Evolutionary conservation across 345 rosid species (phyloP), one percentile per base, ranked within the genome.

Genomic region (Heritiera fomes): DNA sequence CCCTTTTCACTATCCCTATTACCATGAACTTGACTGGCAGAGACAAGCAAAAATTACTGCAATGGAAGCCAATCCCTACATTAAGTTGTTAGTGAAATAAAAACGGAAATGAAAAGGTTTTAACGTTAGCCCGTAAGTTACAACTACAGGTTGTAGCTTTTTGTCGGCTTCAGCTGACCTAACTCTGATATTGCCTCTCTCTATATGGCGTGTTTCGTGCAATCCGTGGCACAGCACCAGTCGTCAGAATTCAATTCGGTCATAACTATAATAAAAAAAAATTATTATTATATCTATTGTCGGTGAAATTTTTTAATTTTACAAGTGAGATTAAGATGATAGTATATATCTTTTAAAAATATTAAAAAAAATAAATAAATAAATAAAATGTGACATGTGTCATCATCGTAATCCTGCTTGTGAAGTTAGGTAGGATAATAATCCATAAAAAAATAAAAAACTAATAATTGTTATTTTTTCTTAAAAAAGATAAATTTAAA

Each of bases 151-250:
- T 60, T 62, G 70, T 61, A 46, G 56, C 28, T 62, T 59, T 47
- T 61, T 75, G 78, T 75, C 68, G 70, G 78, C 70, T 62, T 45
- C 4, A 17, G 78, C 78, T 61, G 59, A 38, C 58, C 70, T 60
- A 61, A 59, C 38, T 46, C 30, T 73, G 76, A 73, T n/a, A 55
- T 55, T 55, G 76, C 55, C 64, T 38, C 49, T 38, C 76, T 34
- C 28, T 23, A 23, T 23, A 34, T 34, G 38, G 38, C 7, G 55
- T 55, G 49, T 40, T 73, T 55, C 38, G n/a, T 40, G 50, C 34
- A 50, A 55, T 41, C 15, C 38, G n/a, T 46, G 23, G 73, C 38
- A 18, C 46, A 32, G 17, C 47, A 38, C 6, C 20, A 3, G 59
- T 47, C 74, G 47, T 73, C 63, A 38, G 64, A 55, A 38, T 73